Base-by-base conservation (phyloP, 2,329 filamentous ascomycete species). In the Exophiala phaeomuriformis region DNA sequence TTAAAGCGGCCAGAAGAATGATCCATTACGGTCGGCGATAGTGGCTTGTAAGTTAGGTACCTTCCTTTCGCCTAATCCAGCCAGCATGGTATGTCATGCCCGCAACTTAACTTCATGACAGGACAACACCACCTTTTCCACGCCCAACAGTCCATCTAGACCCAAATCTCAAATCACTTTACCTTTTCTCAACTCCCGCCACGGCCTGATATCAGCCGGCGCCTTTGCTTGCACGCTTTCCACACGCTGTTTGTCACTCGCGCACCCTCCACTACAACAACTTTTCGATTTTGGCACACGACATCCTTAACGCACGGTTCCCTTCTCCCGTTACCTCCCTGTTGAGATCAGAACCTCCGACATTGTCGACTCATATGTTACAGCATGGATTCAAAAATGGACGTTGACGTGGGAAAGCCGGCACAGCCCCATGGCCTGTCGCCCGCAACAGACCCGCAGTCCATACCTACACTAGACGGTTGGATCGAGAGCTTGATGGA, bases 401-500 rank as follows among this genome's bases (percentile, higher is more conserved):
- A 96, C 66, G 74, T 77, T 77, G 93, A 98, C 71, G 90, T 95
- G 65, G 87, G 86, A 68, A 88, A 90, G 74, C 84, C 86, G 67
- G 87, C 90, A 62, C 83, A 86, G 69, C 80, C 82, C 62, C 81
- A 88, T 69, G 86, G 86, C 68, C 74, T 95, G 65, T 82, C 86
- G 56, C 82, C 89, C 47, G 77, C 83, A 52, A 80, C 83, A 66
- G 93, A 97, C 75, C 87, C 91, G 52, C 84, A 90, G 57, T 88
- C 90, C 64, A 93, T 95, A 76, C 84, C 87, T 58, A 95, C 89
- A 57, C 80, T 98, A 60, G 93, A 98, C 71, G 90, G 90, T 68
- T 98, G 93, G 93, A 97, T 98, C 70, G 91, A 96, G 79, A 90
- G 81, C 76, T 79, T 98, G 74, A 97, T 98, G 91, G 84, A 76